Percentiles rank a stretch among this genome's conserved stretches.
Conservation (phyloP, 148 eudicot species). For the Arbutus unedo region DNA sequence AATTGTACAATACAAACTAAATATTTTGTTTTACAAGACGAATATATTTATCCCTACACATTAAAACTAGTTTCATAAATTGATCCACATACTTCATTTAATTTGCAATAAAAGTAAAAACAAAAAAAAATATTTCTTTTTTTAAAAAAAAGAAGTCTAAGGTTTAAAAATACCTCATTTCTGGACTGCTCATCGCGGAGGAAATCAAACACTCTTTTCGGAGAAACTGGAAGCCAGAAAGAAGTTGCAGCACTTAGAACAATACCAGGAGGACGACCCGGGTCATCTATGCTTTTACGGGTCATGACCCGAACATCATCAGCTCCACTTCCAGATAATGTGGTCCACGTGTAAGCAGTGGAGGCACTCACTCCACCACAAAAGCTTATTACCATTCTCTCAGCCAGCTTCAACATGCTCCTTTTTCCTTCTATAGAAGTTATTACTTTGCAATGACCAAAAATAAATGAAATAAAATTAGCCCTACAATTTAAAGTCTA, state of each 20-base stretch:
- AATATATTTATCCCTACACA: no score
- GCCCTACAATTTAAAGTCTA: neutral
- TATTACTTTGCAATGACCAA: slow-evolving; percentile 16
- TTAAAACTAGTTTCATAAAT: no score
- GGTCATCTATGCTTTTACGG: slow-evolving; percentile 41
- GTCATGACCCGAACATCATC: slow-evolving; percentile 45
- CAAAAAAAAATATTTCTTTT: no score
- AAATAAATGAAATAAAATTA: neutral
- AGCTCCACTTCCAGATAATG: slow-evolving; percentile 33
- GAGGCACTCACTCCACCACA: slow-evolving; percentile 13
- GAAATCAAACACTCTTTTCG: slow-evolving; percentile 45
- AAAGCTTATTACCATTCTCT: slow-evolving; percentile 11
- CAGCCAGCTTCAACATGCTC: slow-evolving; percentile 11
- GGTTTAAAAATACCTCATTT: slow-evolving; percentile 24
- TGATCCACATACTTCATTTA: neutral
- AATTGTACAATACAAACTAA: no score
- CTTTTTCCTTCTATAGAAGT: slow-evolving; percentile 32
- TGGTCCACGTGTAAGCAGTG: slow-evolving; percentile 29
- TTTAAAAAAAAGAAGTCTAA: no score
- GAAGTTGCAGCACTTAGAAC: slow-evolving; percentile 49
- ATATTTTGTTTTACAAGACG: no score
- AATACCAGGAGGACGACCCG: slow-evolving; percentile 39
- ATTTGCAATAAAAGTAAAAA: neutral
- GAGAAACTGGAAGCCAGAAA: slow-evolving; percentile 50
- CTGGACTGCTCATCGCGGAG: slow-evolving; percentile 28